Conservation (phyloP, 2,329 filamentous ascomycete genomes). For the Aaosphaeria arxii region DNA sequence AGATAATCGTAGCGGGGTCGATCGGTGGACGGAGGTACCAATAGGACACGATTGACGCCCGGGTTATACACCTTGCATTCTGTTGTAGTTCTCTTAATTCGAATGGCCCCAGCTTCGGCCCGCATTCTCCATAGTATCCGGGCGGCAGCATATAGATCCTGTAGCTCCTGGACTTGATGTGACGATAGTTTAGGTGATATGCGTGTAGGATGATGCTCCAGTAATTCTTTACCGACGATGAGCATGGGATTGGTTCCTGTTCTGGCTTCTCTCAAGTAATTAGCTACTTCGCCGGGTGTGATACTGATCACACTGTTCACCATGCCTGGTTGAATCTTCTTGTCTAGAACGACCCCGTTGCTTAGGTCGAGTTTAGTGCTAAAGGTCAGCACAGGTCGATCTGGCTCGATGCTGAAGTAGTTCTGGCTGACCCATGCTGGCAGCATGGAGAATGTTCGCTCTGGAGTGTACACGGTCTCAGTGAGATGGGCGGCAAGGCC, state of each 20-base stretch:
- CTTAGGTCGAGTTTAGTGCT: conserved; percentile 52
- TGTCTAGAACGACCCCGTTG: conserved; percentile 53
- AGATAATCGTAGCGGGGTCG: conserved; percentile 37
- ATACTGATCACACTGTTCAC: conserved; percentile 55
- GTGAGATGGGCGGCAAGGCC: conserved; percentile 60
- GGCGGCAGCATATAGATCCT: conserved; percentile 34
- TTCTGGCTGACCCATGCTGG: conserved; percentile 47
- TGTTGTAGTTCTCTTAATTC: conserved; percentile 23
- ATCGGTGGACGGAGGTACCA: conserved; percentile 41
- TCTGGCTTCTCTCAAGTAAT: conserved; percentile 34
- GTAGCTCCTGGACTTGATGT: conserved; percentile 30
- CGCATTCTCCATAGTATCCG: conserved; percentile 29
- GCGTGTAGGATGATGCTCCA: neutral
- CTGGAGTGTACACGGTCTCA: conserved; percentile 56
- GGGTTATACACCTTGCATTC: conserved; percentile 38
- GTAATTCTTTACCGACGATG: conserved; percentile 24
- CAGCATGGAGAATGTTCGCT: conserved; percentile 57
- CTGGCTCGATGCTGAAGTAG: conserved; percentile 52
- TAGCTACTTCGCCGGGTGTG: conserved; percentile 42
- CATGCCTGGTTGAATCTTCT: conserved; percentile 52
- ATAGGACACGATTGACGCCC: conserved; percentile 26
- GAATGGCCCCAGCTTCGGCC: conserved; percentile 37
- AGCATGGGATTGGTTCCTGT: conserved; percentile 12
- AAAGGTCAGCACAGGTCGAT: conserved; percentile 60
- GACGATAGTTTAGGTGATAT: conserved; percentile 13